A percentile compares a stretch with the other conserved stretches of the same genome.
These are phyloP conservation scores for Camelina sativa DNA, from an alignment of 345 rosid genomes.

Conservation along the genomic window DNA sequence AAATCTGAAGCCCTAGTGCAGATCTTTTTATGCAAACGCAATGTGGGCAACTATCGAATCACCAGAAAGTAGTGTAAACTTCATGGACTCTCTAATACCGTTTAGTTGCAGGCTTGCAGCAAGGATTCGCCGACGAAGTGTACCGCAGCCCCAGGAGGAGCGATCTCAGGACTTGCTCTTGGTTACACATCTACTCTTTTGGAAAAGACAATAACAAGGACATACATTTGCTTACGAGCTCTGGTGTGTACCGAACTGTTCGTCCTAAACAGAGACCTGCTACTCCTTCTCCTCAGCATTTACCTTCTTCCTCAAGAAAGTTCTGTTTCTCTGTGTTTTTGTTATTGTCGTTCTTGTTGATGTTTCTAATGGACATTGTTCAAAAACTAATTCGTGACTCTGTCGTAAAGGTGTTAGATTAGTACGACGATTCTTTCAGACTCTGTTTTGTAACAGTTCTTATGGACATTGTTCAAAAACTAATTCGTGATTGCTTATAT, in stretches of 20 bases:
- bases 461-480: slow-evolving; percentile 2
- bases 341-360: slow-evolving; percentile 21
- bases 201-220: slow-evolving; percentile 85
- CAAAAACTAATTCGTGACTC: too few species aligned
- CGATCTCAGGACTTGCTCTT: slow-evolving; percentile 60
- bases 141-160: slow-evolving; percentile 57
- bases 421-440: slow-evolving; percentile 24
- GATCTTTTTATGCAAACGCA: slow-evolving; percentile 66
- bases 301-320: slow-evolving; percentile 53
- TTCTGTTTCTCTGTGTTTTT: slow-evolving; percentile 31
- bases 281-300: slow-evolving; percentile 40
- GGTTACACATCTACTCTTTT: slow-evolving; percentile 79
- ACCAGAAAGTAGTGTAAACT: slow-evolving; percentile 82
- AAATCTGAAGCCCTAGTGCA: slow-evolving; percentile 42
- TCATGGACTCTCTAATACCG: slow-evolving; percentile 57
- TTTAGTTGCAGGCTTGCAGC: slow-evolving; percentile 56
- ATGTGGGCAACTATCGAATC: slow-evolving; percentile 79
- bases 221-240: slow-evolving; percentile 62
- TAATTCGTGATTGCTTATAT: slow-evolving; percentile 6
- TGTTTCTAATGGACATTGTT: slow-evolving; percentile 22
- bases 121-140: slow-evolving; percentile 72
- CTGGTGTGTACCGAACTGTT: slow-evolving; percentile 82
- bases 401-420: slow-evolving; percentile 1
- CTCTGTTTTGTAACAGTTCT: slow-evolving; percentile 21
- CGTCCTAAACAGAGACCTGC: slow-evolving; percentile 63